phyloP scores from a whole-genome alignment of 129 eudicot species.

The Solidago caesia region DNA sequence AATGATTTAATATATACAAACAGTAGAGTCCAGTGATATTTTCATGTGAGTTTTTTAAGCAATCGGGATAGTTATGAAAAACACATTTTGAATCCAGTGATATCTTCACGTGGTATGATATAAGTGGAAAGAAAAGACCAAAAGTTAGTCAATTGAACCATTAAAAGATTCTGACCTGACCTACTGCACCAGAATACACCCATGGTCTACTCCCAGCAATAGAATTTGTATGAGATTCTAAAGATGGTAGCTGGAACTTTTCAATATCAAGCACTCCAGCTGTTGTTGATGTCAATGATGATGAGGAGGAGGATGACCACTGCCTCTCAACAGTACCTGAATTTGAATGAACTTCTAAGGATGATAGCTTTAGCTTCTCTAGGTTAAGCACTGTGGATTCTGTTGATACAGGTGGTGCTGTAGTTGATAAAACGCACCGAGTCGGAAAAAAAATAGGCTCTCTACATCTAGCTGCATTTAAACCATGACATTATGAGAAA shows the following conservation, averaged over 20 bases:
- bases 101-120: background rate
- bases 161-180: conserved; percentile 49
- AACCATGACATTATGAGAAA: conserved; percentile 10
- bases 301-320: conserved; percentile 56
- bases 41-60: too few relatives aligned
- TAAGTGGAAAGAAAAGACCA: conserved; percentile 10
- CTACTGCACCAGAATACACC: conserved; percentile 40
- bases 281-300: conserved; percentile 49
- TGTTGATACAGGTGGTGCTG: conserved; percentile 50
- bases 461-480: conserved; percentile 65
- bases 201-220: conserved; percentile 42
- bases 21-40: background rate
- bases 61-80: background rate
- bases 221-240: conserved; percentile 50
- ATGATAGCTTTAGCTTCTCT: conserved; percentile 60
- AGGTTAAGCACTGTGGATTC: conserved; percentile 48
- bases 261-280: conserved; percentile 59
- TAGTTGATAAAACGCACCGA: conserved; percentile 62
- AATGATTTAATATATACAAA: background rate
- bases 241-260: conserved; percentile 56
- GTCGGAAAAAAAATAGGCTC: conserved; percentile 44
- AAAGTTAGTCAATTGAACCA: conserved; percentile 17
- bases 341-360: conserved; percentile 58
- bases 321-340: conserved; percentile 49
- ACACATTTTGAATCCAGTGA: background rate